Evolutionary conservation across 352 stramenopile species (phyloP).

Genomic region (Phytophthora fragariaefolia): DNA sequence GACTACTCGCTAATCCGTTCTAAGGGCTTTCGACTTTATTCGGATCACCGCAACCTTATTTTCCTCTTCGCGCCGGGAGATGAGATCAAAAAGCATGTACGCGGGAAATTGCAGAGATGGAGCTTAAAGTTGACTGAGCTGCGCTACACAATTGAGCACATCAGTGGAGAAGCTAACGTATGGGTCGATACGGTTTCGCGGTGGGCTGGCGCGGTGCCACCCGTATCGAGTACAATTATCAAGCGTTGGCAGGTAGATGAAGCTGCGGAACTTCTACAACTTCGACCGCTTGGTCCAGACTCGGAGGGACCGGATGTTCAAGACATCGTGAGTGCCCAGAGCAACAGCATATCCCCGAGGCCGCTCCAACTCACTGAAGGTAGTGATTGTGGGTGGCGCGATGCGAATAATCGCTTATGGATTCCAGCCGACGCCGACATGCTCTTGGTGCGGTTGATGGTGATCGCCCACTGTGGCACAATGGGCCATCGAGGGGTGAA

Average conservation of each 20-base stretch:
- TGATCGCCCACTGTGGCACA: conserved; percentile 19
- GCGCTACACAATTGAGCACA: conserved; percentile 10
- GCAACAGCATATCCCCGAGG: background rate
- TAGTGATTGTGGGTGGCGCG: background rate
- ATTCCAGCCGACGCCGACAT: background rate
- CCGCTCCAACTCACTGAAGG: background rate
- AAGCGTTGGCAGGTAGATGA: background rate
- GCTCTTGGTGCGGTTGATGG: conserved; percentile 14
- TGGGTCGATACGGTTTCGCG: conserved; percentile 6
- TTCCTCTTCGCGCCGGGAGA: background rate
- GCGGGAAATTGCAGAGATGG: background rate
- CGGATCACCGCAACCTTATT: background rate
- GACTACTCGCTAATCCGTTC: background rate
- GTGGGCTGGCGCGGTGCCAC: background rate
- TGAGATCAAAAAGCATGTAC: background rate
- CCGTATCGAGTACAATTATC: background rate
- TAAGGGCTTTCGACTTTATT: background rate
- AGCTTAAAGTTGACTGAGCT: conserved; percentile 15
- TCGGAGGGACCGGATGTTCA: background rate
- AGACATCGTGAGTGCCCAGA: background rate
- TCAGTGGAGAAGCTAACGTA: conserved; percentile 3
- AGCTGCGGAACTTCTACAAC: background rate
- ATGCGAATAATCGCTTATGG: conserved; percentile 4
- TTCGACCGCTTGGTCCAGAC: conserved; percentile 2
- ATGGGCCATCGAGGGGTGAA: conserved; percentile 7